These are phyloP conservation scores for Penicillium riverlandense DNA, from an alignment of 495 filamentous ascomycete genomes.

Conservation along the genomic window DNA sequence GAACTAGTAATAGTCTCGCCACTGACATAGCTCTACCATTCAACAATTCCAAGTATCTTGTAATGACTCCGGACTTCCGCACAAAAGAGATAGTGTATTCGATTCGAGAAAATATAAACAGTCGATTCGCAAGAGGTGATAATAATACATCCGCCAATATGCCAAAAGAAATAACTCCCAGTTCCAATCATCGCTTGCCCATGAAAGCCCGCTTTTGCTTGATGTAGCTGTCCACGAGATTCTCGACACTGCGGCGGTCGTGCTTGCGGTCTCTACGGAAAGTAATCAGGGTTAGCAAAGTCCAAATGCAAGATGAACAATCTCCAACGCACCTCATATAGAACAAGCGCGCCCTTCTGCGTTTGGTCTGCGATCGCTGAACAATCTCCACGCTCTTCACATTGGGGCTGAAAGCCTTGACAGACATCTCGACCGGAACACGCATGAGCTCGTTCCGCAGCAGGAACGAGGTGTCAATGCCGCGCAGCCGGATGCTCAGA, in stretches of 20 bases:
- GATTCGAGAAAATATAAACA: not conserved
- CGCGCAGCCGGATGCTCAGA: slow-evolving; percentile 73
- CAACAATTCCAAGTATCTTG: not conserved
- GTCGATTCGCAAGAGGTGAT: slow-evolving; percentile 8
- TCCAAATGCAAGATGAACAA: slow-evolving; percentile 9
- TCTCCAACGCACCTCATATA: slow-evolving; percentile 70
- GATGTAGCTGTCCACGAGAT: slow-evolving; percentile 61
- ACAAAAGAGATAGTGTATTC: not conserved
- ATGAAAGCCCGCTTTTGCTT: slow-evolving; percentile 49
- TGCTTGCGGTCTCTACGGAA: slow-evolving; percentile 51
- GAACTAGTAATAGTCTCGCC: too few relatives aligned
- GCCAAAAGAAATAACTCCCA: slow-evolving; percentile 10
- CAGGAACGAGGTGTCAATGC: slow-evolving; percentile 79
- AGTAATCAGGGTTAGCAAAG: not conserved
- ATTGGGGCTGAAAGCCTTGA: slow-evolving; percentile 85
- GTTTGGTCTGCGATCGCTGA: slow-evolving; percentile 73
- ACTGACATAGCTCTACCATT: not conserved
- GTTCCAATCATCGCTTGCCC: slow-evolving; percentile 16
- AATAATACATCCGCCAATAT: slow-evolving; percentile 33
- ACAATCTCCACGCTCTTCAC: slow-evolving; percentile 90
- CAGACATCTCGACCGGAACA: slow-evolving; percentile 95
- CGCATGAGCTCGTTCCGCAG: slow-evolving; percentile 75
- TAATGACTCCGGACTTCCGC: not conserved
- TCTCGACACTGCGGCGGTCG: slow-evolving; percentile 64
- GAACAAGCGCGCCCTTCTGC: slow-evolving; percentile 80